Percentiles rank a stretch among this genome's conserved stretches.
These are phyloP conservation scores for Schrenkiella parvula DNA, from an alignment of 345 rosid species.

Conservation along the genomic window DNA sequence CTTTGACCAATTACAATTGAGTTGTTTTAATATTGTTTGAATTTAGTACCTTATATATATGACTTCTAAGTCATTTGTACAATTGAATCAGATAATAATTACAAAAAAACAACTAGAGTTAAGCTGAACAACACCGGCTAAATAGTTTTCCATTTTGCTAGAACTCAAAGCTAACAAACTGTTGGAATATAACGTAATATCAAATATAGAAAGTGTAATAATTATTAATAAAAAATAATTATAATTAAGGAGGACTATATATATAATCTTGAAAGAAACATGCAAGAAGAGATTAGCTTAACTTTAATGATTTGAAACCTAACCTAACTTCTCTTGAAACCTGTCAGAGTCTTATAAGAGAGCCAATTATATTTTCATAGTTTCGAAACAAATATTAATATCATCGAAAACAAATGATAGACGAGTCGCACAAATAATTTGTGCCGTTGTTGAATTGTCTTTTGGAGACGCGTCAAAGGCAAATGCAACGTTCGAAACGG, in stretches of 20 bases:
- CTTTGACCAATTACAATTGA: neutral
- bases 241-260: too few relatives aligned
- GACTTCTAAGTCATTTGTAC: too few relatives aligned
- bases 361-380: too few relatives aligned
- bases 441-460: constrained; percentile 17
- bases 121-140: too few relatives aligned
- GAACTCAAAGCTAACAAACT: too few relatives aligned
- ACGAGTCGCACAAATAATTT: neutral
- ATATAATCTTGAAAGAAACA: too few relatives aligned
- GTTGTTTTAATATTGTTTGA: neutral
- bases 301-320: neutral
- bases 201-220: too few relatives aligned
- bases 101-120: too few relatives aligned
- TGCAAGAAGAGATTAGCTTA: neutral
- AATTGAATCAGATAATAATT: too few relatives aligned
- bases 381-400: neutral
- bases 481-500: neutral
- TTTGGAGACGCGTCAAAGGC: constrained; percentile 27
- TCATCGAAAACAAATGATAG: neutral
- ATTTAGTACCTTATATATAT: neutral
- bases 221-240: too few relatives aligned
- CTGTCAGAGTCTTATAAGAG: constrained; percentile 2
- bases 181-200: too few relatives aligned
- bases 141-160: too few relatives aligned
- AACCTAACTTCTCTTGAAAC: constrained; percentile 4